Evolutionary conservation across 345 rosid genomes (phyloP).

Genomic region (Dovyalis caffra): DNA sequence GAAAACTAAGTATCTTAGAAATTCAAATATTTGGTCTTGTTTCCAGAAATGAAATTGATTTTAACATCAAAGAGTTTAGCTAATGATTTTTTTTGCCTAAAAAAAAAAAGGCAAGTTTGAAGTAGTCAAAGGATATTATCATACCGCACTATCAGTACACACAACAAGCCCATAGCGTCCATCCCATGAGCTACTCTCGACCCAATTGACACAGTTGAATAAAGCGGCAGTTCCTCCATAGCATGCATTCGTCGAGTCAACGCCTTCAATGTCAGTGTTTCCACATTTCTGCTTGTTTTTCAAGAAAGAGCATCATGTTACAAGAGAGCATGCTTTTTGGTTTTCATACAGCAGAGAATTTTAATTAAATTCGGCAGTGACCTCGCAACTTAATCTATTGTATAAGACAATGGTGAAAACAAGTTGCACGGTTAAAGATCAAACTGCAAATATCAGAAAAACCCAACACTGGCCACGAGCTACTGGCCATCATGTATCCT

Average conservation of each 20-base stretch:
- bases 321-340: neutral
- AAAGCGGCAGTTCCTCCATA: constrained; percentile 99
- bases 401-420: too few relatives aligned
- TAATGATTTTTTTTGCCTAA: neutral
- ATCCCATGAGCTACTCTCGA: constrained; percentile 98
- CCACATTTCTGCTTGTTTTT: constrained; percentile 70
- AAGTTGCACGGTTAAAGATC: neutral
- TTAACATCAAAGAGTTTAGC: neutral
- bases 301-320: constrained; percentile 16
- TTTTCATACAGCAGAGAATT: neutral
- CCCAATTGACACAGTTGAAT: constrained; percentile 97
- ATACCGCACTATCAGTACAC: constrained; percentile 98
- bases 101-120: neutral
- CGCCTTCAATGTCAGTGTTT: constrained; percentile 97
- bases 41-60: neutral
- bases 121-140: constrained; percentile 16
- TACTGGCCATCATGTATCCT: neutral
- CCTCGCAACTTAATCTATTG: neutral
- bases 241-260: constrained; percentile 97
- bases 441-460: neutral
- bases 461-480: neutral
- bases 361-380: constrained; percentile 1
- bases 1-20: constrained; percentile 6
- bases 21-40: neutral
- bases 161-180: constrained; percentile 97